Base-by-base conservation (phyloP, 1,139 yeast species). In the Groenewaldozyma sp. region DNA sequence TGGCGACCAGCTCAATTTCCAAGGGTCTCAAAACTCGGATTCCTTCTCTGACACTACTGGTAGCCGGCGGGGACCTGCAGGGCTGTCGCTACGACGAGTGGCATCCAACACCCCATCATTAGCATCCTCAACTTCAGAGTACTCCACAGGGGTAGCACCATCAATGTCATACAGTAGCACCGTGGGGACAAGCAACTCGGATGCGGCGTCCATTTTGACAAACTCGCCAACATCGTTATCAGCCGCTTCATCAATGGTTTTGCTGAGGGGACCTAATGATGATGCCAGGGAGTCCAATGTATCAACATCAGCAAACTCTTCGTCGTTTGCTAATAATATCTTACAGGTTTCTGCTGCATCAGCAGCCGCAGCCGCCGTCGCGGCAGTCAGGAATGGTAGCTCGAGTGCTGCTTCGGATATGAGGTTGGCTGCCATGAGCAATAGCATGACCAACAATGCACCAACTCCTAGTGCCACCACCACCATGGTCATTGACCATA, bases 281-380 rank as follows among this genome's bases (percentile, higher is more conserved):
- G 42, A 28, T 9, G 38, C 26, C 31, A 43, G 37, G 4, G 20
- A 28, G 3, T 35, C 42, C 21, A 36, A 38, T 10, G 42, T 40
- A 45, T 42, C 48, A 10, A 43, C 49, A 3, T 43, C 49, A 3
- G 46, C 49, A 3, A 41, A 34, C 5, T 33, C 44, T 10, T 44
- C 42, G 17, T 43, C 51, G 16, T 45, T 49, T 38, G 52, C 52
- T n/a, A 48, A 49, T 20, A 46, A 45, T 20, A 37, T 49, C 19
- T 36, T 48, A 10, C 47, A 42, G 21, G 47, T 43, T 4, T 40
- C 47, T n/a, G 47, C 49, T 18, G 33, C 43, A 11, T 36, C 47
- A 3, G 42, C 40, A 3, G 43, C 45, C 17, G 4, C 39, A 10
- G 27, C 18, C 10, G 20, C 34, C 17, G 24, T 20, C 7, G n/a